phyloP scores from a whole-genome alignment of 2,329 filamentous ascomycete genomes.

The Scleromitrula shiraiana region DNA sequence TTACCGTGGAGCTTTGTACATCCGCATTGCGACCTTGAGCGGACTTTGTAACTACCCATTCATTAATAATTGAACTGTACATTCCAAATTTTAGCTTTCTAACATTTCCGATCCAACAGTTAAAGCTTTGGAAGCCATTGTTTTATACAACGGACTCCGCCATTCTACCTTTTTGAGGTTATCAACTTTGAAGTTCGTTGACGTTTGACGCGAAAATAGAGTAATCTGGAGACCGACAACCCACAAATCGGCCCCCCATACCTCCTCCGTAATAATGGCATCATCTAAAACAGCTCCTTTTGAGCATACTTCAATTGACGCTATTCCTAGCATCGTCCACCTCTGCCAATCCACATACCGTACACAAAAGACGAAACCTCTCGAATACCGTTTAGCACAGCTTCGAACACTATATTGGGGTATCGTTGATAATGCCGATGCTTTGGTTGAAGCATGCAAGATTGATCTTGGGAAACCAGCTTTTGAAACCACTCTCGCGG shows the following conservation, averaged over 20 bases:
- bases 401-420: constrained; percentile 95
- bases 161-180: not conserved
- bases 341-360: constrained; percentile 62
- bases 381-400: constrained; percentile 77
- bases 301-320: constrained; percentile 54
- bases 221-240: too few species aligned
- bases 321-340: constrained; percentile 54
- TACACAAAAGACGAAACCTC: constrained; percentile 70
- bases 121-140: too few species aligned
- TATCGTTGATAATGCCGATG: constrained; percentile 66
- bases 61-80: too few species aligned
- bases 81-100: too few species aligned
- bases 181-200: too few species aligned
- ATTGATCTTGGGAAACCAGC: constrained; percentile 70
- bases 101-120: too few species aligned
- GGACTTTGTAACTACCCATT: too few species aligned
- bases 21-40: too few species aligned
- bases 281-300: constrained; percentile 34
- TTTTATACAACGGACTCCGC: too few species aligned
- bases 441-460: constrained; percentile 66
- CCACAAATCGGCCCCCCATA: not conserved
- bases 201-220: too few species aligned
- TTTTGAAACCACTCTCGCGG: constrained; percentile 66
- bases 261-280: constrained; percentile 2
- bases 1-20: too few species aligned